Evolutionary conservation across 495 filamentous ascomycete genomes (phyloP).

Genomic region (Penicillium egyptiacum): DNA sequence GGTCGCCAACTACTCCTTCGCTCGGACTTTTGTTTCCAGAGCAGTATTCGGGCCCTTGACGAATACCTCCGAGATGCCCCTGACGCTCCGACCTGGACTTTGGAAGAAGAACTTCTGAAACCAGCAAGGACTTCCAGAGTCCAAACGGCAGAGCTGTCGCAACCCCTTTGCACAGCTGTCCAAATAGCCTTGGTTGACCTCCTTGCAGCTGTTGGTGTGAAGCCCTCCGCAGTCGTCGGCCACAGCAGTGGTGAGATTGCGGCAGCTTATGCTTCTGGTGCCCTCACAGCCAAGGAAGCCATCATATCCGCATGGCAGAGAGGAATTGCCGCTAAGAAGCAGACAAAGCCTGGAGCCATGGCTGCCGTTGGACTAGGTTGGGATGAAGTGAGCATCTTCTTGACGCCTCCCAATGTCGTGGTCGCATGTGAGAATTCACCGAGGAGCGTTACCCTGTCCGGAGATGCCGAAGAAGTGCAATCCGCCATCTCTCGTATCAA

Average conservation of each 20-base stretch:
- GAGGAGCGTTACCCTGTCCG: constrained; percentile 29
- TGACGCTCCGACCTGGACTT: not conserved
- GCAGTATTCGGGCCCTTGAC: not conserved
- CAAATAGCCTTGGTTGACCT: constrained; percentile 53
- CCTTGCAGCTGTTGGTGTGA: constrained; percentile 40
- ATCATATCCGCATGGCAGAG: constrained; percentile 42
- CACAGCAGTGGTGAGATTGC: constrained; percentile 66
- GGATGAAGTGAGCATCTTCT: not conserved
- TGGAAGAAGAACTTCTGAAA: constrained; percentile 17
- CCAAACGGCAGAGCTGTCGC: constrained; percentile 30
- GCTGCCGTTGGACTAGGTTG: constrained; percentile 51
- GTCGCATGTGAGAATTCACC: constrained; percentile 28
- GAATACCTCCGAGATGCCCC: not conserved
- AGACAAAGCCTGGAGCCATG: constrained; percentile 19
- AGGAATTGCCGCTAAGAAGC: constrained; percentile 16
- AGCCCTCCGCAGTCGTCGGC: constrained; percentile 51
- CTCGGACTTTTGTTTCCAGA: constrained; percentile 22
- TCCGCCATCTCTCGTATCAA: not conserved
- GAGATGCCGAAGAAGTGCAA: constrained; percentile 21
- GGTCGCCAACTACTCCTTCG: constrained; percentile 34
- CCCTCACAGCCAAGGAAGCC: constrained; percentile 39
- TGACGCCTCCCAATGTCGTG: constrained; percentile 2
- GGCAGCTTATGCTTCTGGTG: constrained; percentile 59
- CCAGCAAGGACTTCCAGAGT: constrained; percentile 6
- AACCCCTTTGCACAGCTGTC: constrained; percentile 47